Evolutionary conservation across 495 filamentous ascomycete species (phyloP).

Genomic region (Neurospora sp.): DNA sequence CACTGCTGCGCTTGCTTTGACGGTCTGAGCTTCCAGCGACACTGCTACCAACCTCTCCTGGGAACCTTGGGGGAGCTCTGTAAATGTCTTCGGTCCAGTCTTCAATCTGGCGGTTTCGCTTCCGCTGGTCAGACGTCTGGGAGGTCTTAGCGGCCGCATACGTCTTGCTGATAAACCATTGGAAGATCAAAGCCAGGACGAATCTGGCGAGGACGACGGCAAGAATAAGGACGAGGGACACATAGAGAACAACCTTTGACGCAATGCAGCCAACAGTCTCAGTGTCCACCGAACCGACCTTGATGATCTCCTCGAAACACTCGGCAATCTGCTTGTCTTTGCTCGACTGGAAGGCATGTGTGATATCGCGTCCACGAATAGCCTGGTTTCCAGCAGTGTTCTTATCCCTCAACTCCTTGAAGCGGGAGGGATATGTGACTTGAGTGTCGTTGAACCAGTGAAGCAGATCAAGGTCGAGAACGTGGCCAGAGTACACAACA

Average conservation of each 20-base stretch:
- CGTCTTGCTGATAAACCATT: slow-evolving; percentile 83
- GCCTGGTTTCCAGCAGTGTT: slow-evolving; percentile 47
- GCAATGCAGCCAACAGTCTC: slow-evolving; percentile 97
- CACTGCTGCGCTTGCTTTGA: slow-evolving; percentile 68
- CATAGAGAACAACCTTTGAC: slow-evolving; percentile 91
- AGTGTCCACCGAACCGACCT: slow-evolving; percentile 91
- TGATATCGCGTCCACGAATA: slow-evolving; percentile 82
- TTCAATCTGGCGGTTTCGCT: slow-evolving; percentile 88
- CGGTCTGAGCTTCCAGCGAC: slow-evolving; percentile 51
- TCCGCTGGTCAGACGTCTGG: slow-evolving; percentile 56
- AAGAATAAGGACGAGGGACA: slow-evolving; percentile 87
- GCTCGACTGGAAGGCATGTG: slow-evolving; percentile 68
- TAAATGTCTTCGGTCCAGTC: slow-evolving; percentile 99
- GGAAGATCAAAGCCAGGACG: slow-evolving; percentile 78
- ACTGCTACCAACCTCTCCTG: slow-evolving; percentile 53
- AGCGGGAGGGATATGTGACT: slow-evolving; percentile 67
- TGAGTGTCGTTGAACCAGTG: slow-evolving; percentile 81
- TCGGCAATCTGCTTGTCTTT: slow-evolving; percentile 70
- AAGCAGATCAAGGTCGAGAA: slow-evolving; percentile 85
- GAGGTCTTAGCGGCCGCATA: slow-evolving; percentile 73
- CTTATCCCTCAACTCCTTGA: slow-evolving; percentile 60
- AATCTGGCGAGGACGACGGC: slow-evolving; percentile 84
- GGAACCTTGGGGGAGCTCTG: slow-evolving; percentile 69
- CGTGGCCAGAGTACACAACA: slow-evolving; percentile 86
- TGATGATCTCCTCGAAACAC: slow-evolving; percentile 86